Evolutionary conservation across 148 eudicot species (phyloP), one percentile per base, ranked within the genome.

Genomic region (Cornus florida): DNA sequence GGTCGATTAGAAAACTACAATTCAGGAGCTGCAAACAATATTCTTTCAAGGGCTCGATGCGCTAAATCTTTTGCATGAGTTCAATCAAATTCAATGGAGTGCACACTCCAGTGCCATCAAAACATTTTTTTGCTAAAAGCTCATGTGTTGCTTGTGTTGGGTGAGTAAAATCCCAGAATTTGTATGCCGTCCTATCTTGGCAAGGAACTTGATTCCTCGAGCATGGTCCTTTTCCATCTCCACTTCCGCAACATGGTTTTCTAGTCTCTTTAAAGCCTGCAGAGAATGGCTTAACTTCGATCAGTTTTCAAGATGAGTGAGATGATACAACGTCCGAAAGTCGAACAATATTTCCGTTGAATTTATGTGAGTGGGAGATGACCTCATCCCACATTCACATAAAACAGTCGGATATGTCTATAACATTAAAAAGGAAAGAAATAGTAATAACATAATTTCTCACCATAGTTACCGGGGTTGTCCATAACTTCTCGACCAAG

Each of bases 131-230:
- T 3, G 80, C 80, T 12, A 77, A 53, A 14, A 7, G 31, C 50
- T 11, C 24, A 16, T 77, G n/a, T 32, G 57, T n/a, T 24, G 80
- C 80, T 73, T 77, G 28, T 33, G 74, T 77, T 57, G 80, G 68
- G 57, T 70, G 80, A 11, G 56, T 68, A 11, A 7, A 50, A 46
- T 77, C 80, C 80, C 80, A 77, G 57, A 77, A 77, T 20, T 69
- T 48, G 22, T 68, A 32, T 2, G 68, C 70, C 6, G 17, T 22
- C n/a, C 80, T 77, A 70, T 38, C 32, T 35, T 77, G 53, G 68
- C 80, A 77, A 69, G 80, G 69, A 9, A 23, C 32, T 70, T 67
- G 38, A 31, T 73, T 67, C n/a, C 68, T 74, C 32, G 53, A 6
- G 65, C 80, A 77, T n/a, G 70, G 64, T 32, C 57, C 38, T 4